These are phyloP conservation scores for Blastobotrys chiropterorum DNA, from an alignment of 805 yeast genomes.

Conservation along the genomic window DNA sequence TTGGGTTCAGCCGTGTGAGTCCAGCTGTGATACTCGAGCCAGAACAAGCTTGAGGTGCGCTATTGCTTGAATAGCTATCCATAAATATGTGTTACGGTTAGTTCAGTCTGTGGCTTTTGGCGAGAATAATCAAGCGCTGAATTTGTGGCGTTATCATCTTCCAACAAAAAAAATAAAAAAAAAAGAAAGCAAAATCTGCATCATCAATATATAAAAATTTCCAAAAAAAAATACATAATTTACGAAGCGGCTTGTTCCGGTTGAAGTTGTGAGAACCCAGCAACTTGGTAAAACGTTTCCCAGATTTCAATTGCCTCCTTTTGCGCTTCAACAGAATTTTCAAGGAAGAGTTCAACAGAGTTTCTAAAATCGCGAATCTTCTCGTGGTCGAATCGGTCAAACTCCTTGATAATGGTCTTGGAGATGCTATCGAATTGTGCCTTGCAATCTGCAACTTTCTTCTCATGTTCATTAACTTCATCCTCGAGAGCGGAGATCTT, in stretches of 20 bases:
- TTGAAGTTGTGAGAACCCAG: background rate
- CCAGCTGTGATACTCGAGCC: background rate
- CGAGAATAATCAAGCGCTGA: too few relatives aligned
- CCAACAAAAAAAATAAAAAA: too few relatives aligned
- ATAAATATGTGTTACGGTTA: too few relatives aligned
- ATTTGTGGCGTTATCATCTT: too few relatives aligned
- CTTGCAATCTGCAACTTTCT: constrained; percentile 47
- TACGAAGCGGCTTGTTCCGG: background rate
- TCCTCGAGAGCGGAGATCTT: constrained; percentile 50
- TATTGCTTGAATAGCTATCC: too few relatives aligned
- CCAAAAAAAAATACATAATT: background rate
- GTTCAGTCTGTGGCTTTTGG: too few relatives aligned
- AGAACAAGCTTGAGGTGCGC: too few relatives aligned
- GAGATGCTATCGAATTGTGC: constrained; percentile 59
- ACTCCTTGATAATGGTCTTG: constrained; percentile 59
- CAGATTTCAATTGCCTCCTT: constrained; percentile 58
- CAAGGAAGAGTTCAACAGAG: constrained; percentile 83
- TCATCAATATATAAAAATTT: background rate
- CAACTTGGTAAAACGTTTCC: constrained; percentile 50
- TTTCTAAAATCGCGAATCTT: constrained; percentile 80
- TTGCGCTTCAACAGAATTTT: constrained; percentile 85
- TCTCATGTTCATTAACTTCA: constrained; percentile 54
- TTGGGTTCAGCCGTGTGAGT: background rate
- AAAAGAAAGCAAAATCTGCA: too few relatives aligned
- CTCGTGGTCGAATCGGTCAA: constrained; percentile 63